phyloP scores from a whole-genome alignment of 805 yeast species.

The Hanseniaspora guilliermondii region DNA sequence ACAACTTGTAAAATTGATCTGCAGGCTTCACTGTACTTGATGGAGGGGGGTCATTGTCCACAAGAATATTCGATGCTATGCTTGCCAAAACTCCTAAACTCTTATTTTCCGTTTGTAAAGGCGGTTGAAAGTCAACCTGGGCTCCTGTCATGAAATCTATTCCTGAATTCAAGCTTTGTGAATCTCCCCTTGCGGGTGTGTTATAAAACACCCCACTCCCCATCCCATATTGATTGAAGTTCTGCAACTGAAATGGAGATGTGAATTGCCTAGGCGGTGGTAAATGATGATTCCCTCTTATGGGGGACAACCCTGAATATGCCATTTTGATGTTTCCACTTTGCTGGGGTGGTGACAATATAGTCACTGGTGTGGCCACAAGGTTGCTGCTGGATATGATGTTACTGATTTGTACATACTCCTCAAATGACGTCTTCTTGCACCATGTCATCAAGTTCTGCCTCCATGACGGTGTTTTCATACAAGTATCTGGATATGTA shows the following conservation, averaged over 20 bases:
- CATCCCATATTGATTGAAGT: constrained; percentile 1
- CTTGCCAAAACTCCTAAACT: constrained; percentile 16
- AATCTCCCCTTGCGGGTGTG: neutral
- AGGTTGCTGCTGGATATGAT: constrained; percentile 11
- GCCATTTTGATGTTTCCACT: neutral
- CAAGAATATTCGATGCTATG: constrained; percentile 14
- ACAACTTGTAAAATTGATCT: constrained; percentile 23
- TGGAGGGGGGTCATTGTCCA: constrained; percentile 12
- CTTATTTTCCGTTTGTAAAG: constrained; percentile 5
- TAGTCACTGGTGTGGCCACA: constrained; percentile 11
- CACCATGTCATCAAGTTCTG: constrained; percentile 26
- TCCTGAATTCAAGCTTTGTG: neutral
- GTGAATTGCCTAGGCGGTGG: constrained; percentile 14
- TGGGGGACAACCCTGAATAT: constrained; percentile 5
- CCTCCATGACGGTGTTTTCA: constrained; percentile 25
- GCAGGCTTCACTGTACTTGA: constrained; percentile 24
- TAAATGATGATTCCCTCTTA: constrained; percentile 9
- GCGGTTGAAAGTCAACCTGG: constrained; percentile 6
- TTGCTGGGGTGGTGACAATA: constrained; percentile 11
- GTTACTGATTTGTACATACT: constrained; percentile 21
- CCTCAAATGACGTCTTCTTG: constrained; percentile 24
- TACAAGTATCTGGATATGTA: constrained; percentile 28
- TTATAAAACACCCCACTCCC: neutral
- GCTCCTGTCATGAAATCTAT: neutral
- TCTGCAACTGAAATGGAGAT: constrained; percentile 11